Evolutionary conservation across 2,329 filamentous ascomycete genomes (phyloP).

Genomic region (Drechslerella dactyloides): DNA sequence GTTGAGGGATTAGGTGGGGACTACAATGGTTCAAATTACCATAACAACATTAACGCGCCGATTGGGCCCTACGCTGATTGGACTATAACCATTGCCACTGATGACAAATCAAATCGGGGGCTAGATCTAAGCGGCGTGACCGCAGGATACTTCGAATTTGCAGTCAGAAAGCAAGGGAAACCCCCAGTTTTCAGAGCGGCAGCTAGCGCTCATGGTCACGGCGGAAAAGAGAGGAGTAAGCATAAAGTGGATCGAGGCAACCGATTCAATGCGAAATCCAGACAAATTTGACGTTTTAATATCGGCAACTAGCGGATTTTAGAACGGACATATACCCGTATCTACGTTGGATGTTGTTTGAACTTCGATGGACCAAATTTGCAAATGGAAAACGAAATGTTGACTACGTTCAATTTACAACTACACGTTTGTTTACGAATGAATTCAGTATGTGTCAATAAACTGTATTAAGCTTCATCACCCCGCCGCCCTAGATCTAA

Average conservation of each 20-base stretch:
- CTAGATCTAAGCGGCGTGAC: not conserved
- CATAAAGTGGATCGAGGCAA: not conserved
- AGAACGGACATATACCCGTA: not conserved
- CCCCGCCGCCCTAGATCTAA: slow-evolving; percentile 30
- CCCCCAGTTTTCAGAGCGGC: not conserved
- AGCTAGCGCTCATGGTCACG: not conserved
- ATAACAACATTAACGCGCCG: not conserved
- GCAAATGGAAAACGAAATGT: no score
- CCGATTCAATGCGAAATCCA: not conserved
- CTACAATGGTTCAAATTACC: not conserved
- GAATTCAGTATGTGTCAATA: not conserved
- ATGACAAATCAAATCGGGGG: not conserved
- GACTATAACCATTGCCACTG: not conserved
- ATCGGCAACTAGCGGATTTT: not conserved
- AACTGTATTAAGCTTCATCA: no score
- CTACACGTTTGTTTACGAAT: not conserved
- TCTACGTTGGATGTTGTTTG: no score
- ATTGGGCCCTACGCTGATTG: not conserved
- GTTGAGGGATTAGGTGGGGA: not conserved
- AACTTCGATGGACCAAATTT: no score
- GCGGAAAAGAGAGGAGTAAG: not conserved
- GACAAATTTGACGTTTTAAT: no score
- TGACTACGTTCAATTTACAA: no score
- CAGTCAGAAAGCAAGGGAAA: not conserved
- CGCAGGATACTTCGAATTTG: not conserved